These are phyloP conservation scores for Amylostereum areolatum DNA, from an alignment of 1,284 basidiomycete genomes.

Conservation along the genomic window DNA sequence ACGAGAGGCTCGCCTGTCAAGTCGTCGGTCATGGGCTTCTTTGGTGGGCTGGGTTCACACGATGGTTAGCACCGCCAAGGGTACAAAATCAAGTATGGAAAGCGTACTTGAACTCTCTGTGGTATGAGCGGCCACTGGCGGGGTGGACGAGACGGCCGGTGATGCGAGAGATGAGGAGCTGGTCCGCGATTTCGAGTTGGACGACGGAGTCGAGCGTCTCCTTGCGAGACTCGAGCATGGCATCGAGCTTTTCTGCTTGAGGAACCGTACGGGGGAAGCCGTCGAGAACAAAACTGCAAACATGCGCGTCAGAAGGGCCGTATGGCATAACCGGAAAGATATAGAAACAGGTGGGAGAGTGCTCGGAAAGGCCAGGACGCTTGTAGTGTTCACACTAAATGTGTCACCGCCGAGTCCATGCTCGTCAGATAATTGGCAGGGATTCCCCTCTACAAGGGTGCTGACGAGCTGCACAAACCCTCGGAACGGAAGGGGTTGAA, in stretches of 20 bases:
- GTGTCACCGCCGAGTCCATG: too few species aligned
- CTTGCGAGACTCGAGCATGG: slow-evolving; percentile 78
- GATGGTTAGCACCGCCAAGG: too few species aligned
- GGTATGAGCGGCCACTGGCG: slow-evolving; percentile 86
- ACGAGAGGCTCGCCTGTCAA: slow-evolving; percentile 92
- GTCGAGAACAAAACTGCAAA: slow-evolving; percentile 87
- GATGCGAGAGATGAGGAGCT: slow-evolving; percentile 94
- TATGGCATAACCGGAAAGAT: background rate
- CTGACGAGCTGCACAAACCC: too few species aligned
- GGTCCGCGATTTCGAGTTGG: slow-evolving; percentile 90
- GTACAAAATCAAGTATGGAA: background rate
- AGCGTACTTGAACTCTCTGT: slow-evolving; percentile 90
- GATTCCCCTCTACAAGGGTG: too few species aligned
- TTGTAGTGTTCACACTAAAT: too few species aligned
- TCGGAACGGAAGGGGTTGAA: too few species aligned
- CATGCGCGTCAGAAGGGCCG: background rate
- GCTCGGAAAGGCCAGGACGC: background rate
- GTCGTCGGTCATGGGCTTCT: slow-evolving; percentile 93
- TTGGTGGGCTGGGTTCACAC: slow-evolving; percentile 70
- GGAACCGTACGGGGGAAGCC: slow-evolving; percentile 97
- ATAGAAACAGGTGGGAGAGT: background rate
- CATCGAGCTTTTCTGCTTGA: slow-evolving; percentile 96
- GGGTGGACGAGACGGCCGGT: slow-evolving; percentile 95
- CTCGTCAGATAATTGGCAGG: too few species aligned
- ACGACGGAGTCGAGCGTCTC: slow-evolving; percentile 91